These are phyloP conservation scores for Hypoxylon fragiforme DNA, from an alignment of 495 filamentous ascomycete genomes.

Conservation along the genomic window DNA sequence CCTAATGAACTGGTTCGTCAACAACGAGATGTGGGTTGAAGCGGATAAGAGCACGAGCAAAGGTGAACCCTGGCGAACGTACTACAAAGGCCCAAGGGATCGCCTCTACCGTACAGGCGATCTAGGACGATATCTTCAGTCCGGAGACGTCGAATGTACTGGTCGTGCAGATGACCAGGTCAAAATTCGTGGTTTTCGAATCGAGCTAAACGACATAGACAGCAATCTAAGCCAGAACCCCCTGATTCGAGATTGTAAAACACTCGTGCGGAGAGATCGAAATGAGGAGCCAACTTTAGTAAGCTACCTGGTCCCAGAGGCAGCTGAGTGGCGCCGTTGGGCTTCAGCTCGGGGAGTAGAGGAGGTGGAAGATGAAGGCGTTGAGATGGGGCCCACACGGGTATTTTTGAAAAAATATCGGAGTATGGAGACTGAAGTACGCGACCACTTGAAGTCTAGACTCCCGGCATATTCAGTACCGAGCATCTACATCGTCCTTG, in stretches of 20 bases:
- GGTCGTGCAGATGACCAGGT: slow-evolving; percentile 89
- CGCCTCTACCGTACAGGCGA: slow-evolving; percentile 85
- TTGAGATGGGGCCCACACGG: slow-evolving; percentile 47
- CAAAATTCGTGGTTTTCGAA: slow-evolving; percentile 94
- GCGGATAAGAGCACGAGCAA: slow-evolving; percentile 58
- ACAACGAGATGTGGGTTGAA: slow-evolving; percentile 71
- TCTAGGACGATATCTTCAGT: slow-evolving; percentile 71
- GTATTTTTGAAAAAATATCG: slow-evolving; percentile 64
- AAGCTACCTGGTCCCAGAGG: slow-evolving; percentile 87
- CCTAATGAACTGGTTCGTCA: slow-evolving; percentile 85
- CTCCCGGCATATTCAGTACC: slow-evolving; percentile 84
- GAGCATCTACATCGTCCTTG: slow-evolving; percentile 73
- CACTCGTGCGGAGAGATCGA: slow-evolving; percentile 82
- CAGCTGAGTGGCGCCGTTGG: slow-evolving; percentile 71
- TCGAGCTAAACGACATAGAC: slow-evolving; percentile 94
- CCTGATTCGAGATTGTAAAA: slow-evolving; percentile 83
- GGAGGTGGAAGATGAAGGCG: slow-evolving; percentile 52
- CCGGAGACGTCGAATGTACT: slow-evolving; percentile 73
- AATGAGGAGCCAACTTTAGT: slow-evolving; percentile 89
- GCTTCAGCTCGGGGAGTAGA: slow-evolving; percentile 57
- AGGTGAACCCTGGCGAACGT: slow-evolving; percentile 72
- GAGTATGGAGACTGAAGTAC: slow-evolving; percentile 71
- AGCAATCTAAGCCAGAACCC: slow-evolving; percentile 77
- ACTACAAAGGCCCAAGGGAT: slow-evolving; percentile 83
- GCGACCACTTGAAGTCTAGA: slow-evolving; percentile 72